Conservation (phyloP, 371 early-diverging fungal genomes). For the Lichtheimia corymbifera region DNA sequence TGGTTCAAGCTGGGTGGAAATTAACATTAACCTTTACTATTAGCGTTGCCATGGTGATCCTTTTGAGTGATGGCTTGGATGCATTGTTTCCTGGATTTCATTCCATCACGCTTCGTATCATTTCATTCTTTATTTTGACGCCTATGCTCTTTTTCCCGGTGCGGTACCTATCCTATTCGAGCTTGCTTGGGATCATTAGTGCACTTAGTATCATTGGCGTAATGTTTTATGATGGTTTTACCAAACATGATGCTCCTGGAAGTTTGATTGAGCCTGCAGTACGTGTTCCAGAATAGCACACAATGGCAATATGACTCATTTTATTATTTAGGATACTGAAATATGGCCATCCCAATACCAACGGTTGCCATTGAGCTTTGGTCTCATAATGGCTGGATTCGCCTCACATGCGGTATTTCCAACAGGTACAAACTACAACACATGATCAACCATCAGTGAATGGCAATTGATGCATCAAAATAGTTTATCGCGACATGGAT, state of each 20-base stretch:
- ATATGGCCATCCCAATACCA: conserved; percentile 36
- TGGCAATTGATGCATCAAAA: no score
- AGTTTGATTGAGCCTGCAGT: conserved; percentile 58
- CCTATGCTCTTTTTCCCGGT: conserved; percentile 53
- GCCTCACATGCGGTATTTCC: conserved; percentile 55
- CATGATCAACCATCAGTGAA: no score
- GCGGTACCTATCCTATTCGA: conserved; percentile 51
- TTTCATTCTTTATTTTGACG: conserved; percentile 45
- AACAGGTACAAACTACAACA: no score
- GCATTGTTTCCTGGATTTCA: conserved; percentile 39
- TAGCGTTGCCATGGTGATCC: conserved; percentile 41
- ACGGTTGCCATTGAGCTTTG: conserved; percentile 38
- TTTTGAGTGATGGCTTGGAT: conserved; percentile 46
- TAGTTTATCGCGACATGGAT: conserved; percentile 42
- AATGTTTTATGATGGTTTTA: conserved; percentile 51
- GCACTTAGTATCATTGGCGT: conserved; percentile 44
- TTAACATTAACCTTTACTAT: not conserved
- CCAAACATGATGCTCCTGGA: conserved; percentile 56
- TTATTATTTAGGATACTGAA: conserved; percentile 36
- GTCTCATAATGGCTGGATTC: conserved; percentile 50
- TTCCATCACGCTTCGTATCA: conserved; percentile 23
- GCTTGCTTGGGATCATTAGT: conserved; percentile 53
- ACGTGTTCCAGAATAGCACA: conserved; percentile 21
- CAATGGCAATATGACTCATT: not conserved
- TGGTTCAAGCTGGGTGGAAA: not conserved